Percentiles rank a stretch among this genome's conserved stretches.
Conservation (phyloP, 768 basidiomycete species). For the Phaeolepiota aurea region DNA sequence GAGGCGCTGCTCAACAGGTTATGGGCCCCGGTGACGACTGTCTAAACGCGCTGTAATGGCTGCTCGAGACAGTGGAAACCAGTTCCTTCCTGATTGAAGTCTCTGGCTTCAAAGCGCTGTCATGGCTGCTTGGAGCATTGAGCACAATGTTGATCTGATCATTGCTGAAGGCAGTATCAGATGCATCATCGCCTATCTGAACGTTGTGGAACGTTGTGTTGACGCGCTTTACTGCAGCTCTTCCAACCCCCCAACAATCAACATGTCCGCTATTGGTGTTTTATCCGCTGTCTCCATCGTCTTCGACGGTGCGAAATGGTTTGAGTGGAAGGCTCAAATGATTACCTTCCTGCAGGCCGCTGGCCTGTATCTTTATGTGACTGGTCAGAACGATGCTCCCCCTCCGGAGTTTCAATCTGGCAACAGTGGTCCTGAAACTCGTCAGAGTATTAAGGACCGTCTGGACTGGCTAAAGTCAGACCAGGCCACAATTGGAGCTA, state of each 20-base stretch:
- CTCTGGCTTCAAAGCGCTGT: too few species aligned
- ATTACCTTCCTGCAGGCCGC: background rate
- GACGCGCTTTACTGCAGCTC: background rate
- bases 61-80: too few species aligned
- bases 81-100: too few species aligned
- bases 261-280: background rate
- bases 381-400: background rate
- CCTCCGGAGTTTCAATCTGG: background rate
- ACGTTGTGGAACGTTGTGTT: constrained; percentile 6
- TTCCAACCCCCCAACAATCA: background rate
- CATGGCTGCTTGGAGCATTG: too few species aligned
- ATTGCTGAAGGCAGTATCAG: too few species aligned
- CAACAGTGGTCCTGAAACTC: background rate
- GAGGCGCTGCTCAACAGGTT: too few species aligned
- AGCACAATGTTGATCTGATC: too few species aligned
- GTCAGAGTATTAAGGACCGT: background rate
- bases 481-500: background rate
- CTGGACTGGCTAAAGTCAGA: background rate
- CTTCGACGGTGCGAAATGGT: background rate
- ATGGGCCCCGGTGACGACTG: too few species aligned
- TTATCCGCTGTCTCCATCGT: background rate
- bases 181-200: too few species aligned
- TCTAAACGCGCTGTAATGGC: too few species aligned
- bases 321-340: background rate
- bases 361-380: background rate